Percentiles rank a stretch among this genome's conserved stretches.
Evolutionary conservation across 2,329 filamentous ascomycete genomes (phyloP).

Genomic region (Talaromyces verruculosus): DNA sequence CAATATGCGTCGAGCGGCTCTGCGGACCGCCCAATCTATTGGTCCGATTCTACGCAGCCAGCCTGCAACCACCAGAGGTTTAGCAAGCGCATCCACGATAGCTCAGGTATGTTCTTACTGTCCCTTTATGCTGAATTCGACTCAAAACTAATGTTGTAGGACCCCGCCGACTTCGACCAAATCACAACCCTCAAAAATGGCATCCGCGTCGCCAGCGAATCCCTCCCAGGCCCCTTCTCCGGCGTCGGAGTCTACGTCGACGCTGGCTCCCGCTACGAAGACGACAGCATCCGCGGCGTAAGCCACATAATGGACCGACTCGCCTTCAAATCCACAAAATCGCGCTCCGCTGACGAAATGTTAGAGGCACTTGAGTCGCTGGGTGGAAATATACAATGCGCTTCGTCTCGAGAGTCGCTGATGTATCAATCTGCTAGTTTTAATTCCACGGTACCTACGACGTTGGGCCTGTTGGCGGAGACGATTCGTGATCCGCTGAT

Average conservation of each 20-base stretch:
- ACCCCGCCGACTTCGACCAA: slow-evolving; percentile 81
- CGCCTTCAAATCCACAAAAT: slow-evolving; percentile 84
- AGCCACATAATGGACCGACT: slow-evolving; percentile 95
- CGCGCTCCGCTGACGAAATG: slow-evolving; percentile 76
- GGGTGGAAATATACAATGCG: slow-evolving; percentile 95
- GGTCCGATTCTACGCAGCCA: slow-evolving; percentile 38
- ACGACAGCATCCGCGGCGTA: slow-evolving; percentile 76
- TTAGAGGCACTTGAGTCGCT: slow-evolving; percentile 82
- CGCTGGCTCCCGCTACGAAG: slow-evolving; percentile 92
- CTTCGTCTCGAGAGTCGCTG: slow-evolving; percentile 88
- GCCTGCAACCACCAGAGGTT: slow-evolving; percentile 37
- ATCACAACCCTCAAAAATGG: slow-evolving; percentile 91
- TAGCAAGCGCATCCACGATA: slow-evolving; percentile 35
- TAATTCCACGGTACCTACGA: slow-evolving; percentile 83
- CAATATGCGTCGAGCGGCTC: slow-evolving; percentile 42
- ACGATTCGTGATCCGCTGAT: slow-evolving; percentile 85
- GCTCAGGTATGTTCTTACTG: slow-evolving; percentile 33
- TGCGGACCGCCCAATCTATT: slow-evolving; percentile 41
- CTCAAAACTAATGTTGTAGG: slow-evolving; percentile 47
- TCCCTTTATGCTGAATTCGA: not conserved
- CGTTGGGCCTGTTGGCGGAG: slow-evolving; percentile 82
- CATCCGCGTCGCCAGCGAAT: slow-evolving; percentile 89
- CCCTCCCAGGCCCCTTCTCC: slow-evolving; percentile 88
- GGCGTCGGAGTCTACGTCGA: slow-evolving; percentile 96
- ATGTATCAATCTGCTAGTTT: slow-evolving; percentile 99